Base-by-base conservation (phyloP, 2,329 filamentous ascomycete genomes). In the Penicillium fuscoglaucum region DNA sequence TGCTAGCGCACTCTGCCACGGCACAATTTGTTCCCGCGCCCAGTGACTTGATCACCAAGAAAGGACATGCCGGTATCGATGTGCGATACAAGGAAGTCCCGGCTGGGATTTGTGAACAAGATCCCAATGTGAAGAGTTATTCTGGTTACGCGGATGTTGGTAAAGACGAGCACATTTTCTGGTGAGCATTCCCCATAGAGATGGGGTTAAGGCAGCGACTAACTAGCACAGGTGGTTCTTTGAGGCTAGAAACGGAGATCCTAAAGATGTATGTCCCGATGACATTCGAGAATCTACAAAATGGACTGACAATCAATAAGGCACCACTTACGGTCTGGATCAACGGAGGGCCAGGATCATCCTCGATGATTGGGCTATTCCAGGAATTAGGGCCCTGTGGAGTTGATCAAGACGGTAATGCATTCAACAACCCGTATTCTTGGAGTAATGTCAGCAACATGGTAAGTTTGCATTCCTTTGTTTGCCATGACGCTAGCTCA, bases 61-160 rank as follows among this genome's bases (percentile, higher is more conserved):
- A 35, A 31, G 50, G 50, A 45, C 21, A 52, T 28, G 50, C 50
- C 19, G 61, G 58, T 5, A 45, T 65, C 19, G 29, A 61, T 19
- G 63, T 65, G 31, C 60, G 63, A 26, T 65, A 65, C 44, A 65
- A 65, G 15, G 55, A 62, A 33, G 63, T 65, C 6, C 61, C 61
- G 6, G 40, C 60, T 31, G 63, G 63, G 1, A 66, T 66, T 19
- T 66, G 63, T 15, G 63, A 66, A 49, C 62, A 63, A 28, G 63
- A 66, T 39, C 58, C 63, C 2, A 60, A 59, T 51, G 62, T 66
- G 10, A 66, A 66, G 41, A 66, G 63, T 21, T 65, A 65, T 47
- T 66, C 63, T 17, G 63, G 63, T 12, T 66, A 66, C 37, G 63
- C 63, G 5, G 63, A 66, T 61, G 62, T 65, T 28, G 55, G 52